Evolutionary conservation across 805 yeast genomes (phyloP), one percentile per base, ranked within the genome.

Genomic region (Lipomyces chichibuensis): DNA sequence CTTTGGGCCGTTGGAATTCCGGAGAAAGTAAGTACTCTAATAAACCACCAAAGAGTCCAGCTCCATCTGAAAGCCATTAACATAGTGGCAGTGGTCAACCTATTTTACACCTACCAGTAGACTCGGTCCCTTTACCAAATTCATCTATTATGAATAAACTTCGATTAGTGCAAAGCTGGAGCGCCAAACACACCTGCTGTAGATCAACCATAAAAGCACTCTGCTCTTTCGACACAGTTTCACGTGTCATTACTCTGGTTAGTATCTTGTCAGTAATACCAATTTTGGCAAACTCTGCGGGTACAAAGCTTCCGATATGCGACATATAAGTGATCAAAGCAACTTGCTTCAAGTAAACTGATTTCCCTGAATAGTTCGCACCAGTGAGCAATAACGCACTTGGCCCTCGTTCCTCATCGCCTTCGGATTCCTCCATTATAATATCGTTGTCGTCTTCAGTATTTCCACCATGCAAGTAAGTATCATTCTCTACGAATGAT

Each of bases 251-350:
- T 1, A 85, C 80, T 60, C 87, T 77, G 0, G 88, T 81, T 46
- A 84, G 74, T 1, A 84, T 76, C 62, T 80, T 81, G 71, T 84
- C 86, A 0, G 82, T 83, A 1, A 84, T 67, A 0, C 87, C 84
- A 25, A 86, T 73, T 29, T 69, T 77, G 1, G 86, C 87, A 14
- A 69, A 73, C 1, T 74, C 71, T 0, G 86, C 87, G 2, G 88
- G 88, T 1, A 86, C 85, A 72, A 75, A 84, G 35, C 84, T 83
- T 0, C 88, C 88, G 49, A 85, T 78, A 61, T 86, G 88, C 0
- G 87, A 81, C 57, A 86, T 69, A 60, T 78, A 81, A 0, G 84
- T 83, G 5, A 83, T 79, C 39, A 84, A 69, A 0, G 87, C 88
- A 60, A 81, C 76, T 63, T 84, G 87, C 1, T 82, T 73, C 23